phyloP scores from a whole-genome alignment of 257 asterid species.

The Ajuga chamaepitys region DNA sequence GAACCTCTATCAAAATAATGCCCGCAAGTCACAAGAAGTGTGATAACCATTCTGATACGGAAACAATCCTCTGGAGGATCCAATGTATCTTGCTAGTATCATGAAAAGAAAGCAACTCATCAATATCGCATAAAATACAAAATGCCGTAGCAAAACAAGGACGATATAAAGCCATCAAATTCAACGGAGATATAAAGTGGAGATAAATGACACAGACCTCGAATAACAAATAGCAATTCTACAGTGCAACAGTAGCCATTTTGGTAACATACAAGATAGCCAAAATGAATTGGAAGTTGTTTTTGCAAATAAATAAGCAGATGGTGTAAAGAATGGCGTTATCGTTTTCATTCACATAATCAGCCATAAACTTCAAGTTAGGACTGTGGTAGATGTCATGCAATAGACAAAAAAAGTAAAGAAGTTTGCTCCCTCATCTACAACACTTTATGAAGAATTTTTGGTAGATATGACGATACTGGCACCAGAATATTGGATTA shows the following conservation, averaged over 20 bases:
- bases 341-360: background rate
- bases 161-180: background rate
- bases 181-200: background rate
- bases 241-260: background rate
- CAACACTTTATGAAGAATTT: too few species aligned
- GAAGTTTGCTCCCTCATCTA: background rate
- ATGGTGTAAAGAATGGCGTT: background rate
- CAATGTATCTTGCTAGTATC: conserved; percentile 70
- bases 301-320: background rate
- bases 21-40: conserved; percentile 97
- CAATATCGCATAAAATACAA: conserved; percentile 10
- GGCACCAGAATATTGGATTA: background rate
- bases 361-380: background rate
- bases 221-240: background rate
- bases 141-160: background rate
- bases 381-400: background rate
- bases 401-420: background rate
- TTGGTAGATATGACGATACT: background rate
- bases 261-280: background rate
- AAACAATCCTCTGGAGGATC: conserved; percentile 98
- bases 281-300: background rate
- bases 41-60: conserved; percentile 87
- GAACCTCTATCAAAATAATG: conserved; percentile 98
- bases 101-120: conserved; percentile 24
- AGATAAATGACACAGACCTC: background rate